Conservation (phyloP, 768 basidiomycete genomes). For the Tylopilus intermedius region DNA sequence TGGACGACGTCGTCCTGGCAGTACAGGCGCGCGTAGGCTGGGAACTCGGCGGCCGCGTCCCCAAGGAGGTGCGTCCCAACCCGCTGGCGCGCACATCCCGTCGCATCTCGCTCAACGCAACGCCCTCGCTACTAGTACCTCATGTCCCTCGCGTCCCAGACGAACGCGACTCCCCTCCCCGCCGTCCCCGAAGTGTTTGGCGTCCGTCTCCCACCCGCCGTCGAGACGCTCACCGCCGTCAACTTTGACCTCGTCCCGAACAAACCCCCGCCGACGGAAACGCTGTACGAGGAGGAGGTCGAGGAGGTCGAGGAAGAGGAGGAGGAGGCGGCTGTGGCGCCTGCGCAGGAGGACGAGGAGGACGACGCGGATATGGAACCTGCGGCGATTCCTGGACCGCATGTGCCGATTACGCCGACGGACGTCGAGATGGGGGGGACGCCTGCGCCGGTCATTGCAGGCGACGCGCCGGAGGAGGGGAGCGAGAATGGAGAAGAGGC, state of each 20-base stretch:
- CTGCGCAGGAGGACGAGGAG: conserved; percentile 49
- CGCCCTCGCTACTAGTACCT: conserved; percentile 53
- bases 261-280: conserved; percentile 72
- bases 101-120: too few species aligned
- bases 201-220: conserved; percentile 64
- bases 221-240: conserved; percentile 71
- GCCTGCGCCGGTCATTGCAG: conserved; percentile 29
- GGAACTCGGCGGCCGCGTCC: conserved; percentile 86
- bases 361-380: conserved; percentile 68
- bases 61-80: conserved; percentile 65
- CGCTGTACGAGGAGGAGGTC: conserved; percentile 73
- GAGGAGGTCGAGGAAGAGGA: conserved; percentile 67
- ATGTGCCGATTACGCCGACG: conserved; percentile 44
- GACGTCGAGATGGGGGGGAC: conserved; percentile 54
- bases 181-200: conserved; percentile 87
- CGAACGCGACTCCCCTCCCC: conserved; percentile 75
- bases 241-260: conserved; percentile 87
- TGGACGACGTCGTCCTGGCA: conserved; percentile 76
- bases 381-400: conserved; percentile 42
- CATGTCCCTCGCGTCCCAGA: conserved; percentile 75
- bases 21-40: conserved; percentile 88
- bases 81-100: too few species aligned
- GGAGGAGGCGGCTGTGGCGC: conserved; percentile 5
- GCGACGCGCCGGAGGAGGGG: conserved; percentile 50
- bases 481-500: conserved; percentile 71